Percentiles rank a stretch among this genome's conserved stretches.
These are phyloP conservation scores for Fusarium longipes DNA, from an alignment of 2,329 filamentous ascomycete genomes.

Conservation along the genomic window DNA sequence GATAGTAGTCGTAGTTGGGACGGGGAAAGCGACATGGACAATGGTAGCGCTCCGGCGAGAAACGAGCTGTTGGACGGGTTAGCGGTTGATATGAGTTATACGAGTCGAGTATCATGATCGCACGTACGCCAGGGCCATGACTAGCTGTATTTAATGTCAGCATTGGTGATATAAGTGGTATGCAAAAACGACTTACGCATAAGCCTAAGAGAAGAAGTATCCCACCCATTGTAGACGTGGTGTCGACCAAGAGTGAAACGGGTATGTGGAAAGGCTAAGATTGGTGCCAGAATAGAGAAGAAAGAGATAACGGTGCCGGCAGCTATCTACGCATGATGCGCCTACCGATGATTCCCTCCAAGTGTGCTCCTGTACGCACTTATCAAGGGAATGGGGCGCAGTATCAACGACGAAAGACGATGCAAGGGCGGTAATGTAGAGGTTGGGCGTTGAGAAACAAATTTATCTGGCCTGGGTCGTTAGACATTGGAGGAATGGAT, in stretches of 20 bases:
- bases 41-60: slow-evolving; percentile 87
- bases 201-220: slow-evolving; percentile 55
- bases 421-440: slow-evolving; percentile 28
- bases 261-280: slow-evolving; percentile 20
- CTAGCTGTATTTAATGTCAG: slow-evolving; percentile 54
- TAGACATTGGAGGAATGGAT: slow-evolving; percentile 27
- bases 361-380: slow-evolving; percentile 9
- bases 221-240: slow-evolving; percentile 52
- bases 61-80: slow-evolving; percentile 75
- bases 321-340: slow-evolving; percentile 44
- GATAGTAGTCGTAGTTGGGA: slow-evolving; percentile 91
- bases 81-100: slow-evolving; percentile 34
- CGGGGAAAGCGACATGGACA: slow-evolving; percentile 87
- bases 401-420: slow-evolving; percentile 8
- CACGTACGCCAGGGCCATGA: slow-evolving; percentile 70
- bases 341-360: slow-evolving; percentile 4
- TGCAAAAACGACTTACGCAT: slow-evolving; percentile 51
- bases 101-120: slow-evolving; percentile 20
- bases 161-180: slow-evolving; percentile 12
- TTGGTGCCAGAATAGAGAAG: slow-evolving; percentile 12
- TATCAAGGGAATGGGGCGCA: slow-evolving; percentile 11
- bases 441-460: slow-evolving; percentile 35
- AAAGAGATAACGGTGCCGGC: slow-evolving; percentile 10
- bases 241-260: slow-evolving; percentile 23
- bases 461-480: slow-evolving; percentile 40